phyloP scores from a whole-genome alignment of 257 asterid genomes.

The Hygrophila difformis region DNA sequence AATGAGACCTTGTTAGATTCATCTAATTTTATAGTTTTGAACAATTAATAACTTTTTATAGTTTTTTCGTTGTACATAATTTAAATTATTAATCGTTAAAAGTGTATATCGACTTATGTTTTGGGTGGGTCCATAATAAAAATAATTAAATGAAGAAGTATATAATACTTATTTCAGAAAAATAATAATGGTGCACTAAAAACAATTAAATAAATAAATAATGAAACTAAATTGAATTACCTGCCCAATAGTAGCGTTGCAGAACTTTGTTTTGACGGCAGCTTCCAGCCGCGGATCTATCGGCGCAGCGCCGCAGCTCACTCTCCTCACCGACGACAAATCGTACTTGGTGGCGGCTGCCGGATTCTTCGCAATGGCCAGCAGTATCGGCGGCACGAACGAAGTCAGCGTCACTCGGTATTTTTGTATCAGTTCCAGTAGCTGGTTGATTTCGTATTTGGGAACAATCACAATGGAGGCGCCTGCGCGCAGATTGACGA shows the following conservation, averaged over 20 bases:
- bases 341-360: slow-evolving; percentile 25
- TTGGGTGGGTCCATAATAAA: no score
- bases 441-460: slow-evolving; percentile 29
- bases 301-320: slow-evolving; percentile 50
- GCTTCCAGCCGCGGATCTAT: slow-evolving; percentile 23
- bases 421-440: slow-evolving; percentile 27
- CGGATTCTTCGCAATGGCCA: slow-evolving; percentile 35
- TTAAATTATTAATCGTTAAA: no score
- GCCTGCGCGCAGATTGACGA: slow-evolving; percentile 31
- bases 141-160: background rate
- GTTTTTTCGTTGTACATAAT: no score
- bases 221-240: background rate
- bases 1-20: no score
- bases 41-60: no score
- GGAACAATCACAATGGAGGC: slow-evolving; percentile 35
- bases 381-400: slow-evolving; percentile 49
- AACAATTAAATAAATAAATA: no score
- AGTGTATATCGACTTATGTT: no score
- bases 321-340: slow-evolving; percentile 48
- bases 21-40: no score
- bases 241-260: background rate
- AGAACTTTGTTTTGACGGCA: background rate
- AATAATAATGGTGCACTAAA: no score
- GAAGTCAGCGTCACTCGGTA: slow-evolving; percentile 43
- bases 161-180: no score